Evolutionary conservation across 805 yeast genomes (phyloP).

Genomic region (Metschnikowia chrysomelidarum): DNA sequence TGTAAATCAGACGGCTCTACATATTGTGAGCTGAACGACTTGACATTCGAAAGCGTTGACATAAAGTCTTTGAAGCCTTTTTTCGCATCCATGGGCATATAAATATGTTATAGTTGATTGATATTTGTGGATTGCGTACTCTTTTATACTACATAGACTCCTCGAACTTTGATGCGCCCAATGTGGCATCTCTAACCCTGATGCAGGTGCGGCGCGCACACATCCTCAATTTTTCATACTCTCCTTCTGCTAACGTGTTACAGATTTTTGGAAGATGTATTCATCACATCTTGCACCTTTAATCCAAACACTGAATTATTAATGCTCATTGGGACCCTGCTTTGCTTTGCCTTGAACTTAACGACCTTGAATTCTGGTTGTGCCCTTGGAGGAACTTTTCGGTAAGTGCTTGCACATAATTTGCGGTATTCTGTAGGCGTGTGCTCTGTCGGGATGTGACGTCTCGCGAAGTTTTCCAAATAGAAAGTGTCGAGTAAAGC

Average conservation of each 20-base stretch:
- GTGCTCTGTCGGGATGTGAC: neutral
- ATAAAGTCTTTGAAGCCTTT: slow-evolving; percentile 2
- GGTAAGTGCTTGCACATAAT: slow-evolving; percentile 2
- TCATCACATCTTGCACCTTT: slow-evolving; percentile 3
- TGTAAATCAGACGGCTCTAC: neutral
- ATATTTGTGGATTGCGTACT: too few relatives aligned
- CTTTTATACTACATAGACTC: too few relatives aligned
- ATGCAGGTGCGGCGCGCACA: neutral
- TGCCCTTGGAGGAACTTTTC: neutral
- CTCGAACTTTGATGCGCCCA: too few relatives aligned
- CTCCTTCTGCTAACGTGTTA: too few relatives aligned
- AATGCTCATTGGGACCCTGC: neutral
- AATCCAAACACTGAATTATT: slow-evolving; percentile 2
- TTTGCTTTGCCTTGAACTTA: neutral
- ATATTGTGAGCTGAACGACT: slow-evolving; percentile 2
- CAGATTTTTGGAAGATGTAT: neutral
- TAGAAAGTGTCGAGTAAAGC: slow-evolving; percentile 3
- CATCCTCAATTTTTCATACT: too few relatives aligned
- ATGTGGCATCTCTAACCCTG: too few relatives aligned
- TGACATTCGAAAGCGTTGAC: slow-evolving; percentile 1
- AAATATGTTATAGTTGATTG: too few relatives aligned
- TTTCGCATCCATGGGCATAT: slow-evolving; percentile 3
- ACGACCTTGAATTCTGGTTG: slow-evolving; percentile 1
- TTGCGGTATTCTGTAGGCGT: neutral
- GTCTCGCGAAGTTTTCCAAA: slow-evolving; percentile 3